Conservation (phyloP, 2,329 filamentous ascomycete species). For the Penicillium sp. region DNA sequence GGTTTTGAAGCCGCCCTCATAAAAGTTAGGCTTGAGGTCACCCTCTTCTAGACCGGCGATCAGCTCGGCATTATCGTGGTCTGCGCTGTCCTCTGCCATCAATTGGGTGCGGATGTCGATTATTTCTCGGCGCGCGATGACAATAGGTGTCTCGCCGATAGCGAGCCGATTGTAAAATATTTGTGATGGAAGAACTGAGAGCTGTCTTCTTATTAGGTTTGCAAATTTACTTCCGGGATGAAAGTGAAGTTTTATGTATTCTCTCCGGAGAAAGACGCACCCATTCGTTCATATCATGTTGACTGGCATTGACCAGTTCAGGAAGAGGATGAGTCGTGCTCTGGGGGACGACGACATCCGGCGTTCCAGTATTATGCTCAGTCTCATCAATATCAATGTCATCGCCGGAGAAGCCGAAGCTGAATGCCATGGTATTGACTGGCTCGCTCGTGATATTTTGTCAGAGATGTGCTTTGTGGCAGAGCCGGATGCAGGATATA, state of each 20-base stretch:
- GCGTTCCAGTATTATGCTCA: slow-evolving; percentile 24
- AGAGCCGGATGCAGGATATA: background rate
- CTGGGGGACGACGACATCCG: slow-evolving; percentile 10
- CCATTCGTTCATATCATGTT: slow-evolving; percentile 49
- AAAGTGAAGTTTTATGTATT: background rate
- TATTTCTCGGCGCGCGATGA: slow-evolving; percentile 57
- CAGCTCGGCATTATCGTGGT: slow-evolving; percentile 44
- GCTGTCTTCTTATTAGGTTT: slow-evolving; percentile 36
- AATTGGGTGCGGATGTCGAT: slow-evolving; percentile 64
- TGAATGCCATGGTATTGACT: slow-evolving; percentile 39
- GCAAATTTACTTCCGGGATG: background rate
- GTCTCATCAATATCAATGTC: slow-evolving; percentile 54
- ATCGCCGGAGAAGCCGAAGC: slow-evolving; percentile 59
- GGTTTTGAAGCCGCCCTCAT: slow-evolving; percentile 68
- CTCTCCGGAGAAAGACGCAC: slow-evolving; percentile 36
- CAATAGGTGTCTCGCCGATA: slow-evolving; percentile 35
- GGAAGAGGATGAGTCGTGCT: slow-evolving; percentile 23
- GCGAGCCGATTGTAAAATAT: slow-evolving; percentile 57
- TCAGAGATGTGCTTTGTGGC: background rate
- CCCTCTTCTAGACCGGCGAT: slow-evolving; percentile 52
- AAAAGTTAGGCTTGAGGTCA: slow-evolving; percentile 60
- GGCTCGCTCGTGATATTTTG: background rate
- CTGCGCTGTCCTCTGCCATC: slow-evolving; percentile 56
- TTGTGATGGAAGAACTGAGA: slow-evolving; percentile 57
- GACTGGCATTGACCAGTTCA: slow-evolving; percentile 35